Base-by-base conservation (phyloP, 176 grass and related monocot species). In the Echinochloa phyllopogon region DNA sequence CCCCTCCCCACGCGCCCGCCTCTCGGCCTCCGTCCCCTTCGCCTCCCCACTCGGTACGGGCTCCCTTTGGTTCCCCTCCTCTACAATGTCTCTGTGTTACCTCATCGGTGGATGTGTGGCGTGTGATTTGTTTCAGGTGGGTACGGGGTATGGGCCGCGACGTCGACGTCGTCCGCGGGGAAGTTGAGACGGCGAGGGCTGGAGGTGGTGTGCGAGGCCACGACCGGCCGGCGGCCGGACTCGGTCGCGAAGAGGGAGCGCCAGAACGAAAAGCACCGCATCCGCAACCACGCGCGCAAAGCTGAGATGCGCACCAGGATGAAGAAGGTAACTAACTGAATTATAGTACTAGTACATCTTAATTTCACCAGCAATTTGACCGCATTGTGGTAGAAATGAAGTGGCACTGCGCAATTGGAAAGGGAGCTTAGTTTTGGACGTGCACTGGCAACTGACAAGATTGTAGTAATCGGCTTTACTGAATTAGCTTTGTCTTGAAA, bases 301-400 rank as follows among this genome's bases (percentile, higher is more conserved):
- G 89, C 92, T n/a, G 92, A 94, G 86, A 94, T 94, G 75, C 86
- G 73, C 83, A 94, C 92, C 65, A 66, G 92, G 86, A 94, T 94
- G 89, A 94, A 89, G 65, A 94, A 91, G 89, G 92, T 94, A 75
- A 7, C 21, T 24, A 6, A 24, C 11, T 8, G 51, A 78, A n/a
- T 25, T 65, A n/a, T 21, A 24, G 23, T 18, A 17, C 69, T 16
- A 36, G 77, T 33, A 33, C 29, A 33, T 33, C 29, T 21, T 33
- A 39, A 41, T 47, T 72, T 79, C n/a, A 7, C 20, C 38, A 57
- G 20, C 62, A 49, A n/a, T 43, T 44, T 15, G 3, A 24, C 24
- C 38, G 25, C 61, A 58, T 57, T 77, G 37, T 64, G 11, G 17
- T 36, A 56, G 4, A 27, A 50, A 23, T 72, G 25, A 17, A 69